These are phyloP conservation scores for Tetrahymena malaccensis DNA, from an alignment of 73 alveolate genomes.

Conservation along the genomic window DNA sequence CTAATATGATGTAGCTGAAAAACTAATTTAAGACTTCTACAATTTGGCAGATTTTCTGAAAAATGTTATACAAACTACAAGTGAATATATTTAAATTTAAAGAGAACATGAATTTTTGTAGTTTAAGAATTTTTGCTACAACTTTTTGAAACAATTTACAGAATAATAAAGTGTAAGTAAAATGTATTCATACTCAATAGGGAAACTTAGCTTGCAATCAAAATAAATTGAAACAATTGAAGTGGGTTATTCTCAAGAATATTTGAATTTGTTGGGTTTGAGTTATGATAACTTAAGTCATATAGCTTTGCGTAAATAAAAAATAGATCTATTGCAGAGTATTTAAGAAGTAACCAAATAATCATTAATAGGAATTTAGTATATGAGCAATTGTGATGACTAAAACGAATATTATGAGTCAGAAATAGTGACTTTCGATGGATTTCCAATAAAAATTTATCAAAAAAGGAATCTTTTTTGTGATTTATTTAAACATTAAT, in stretches of 20 bases:
- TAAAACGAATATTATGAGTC: background rate
- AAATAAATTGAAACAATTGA: background rate
- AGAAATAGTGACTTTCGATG: background rate
- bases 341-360: background rate
- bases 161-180: background rate
- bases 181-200: background rate
- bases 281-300: background rate
- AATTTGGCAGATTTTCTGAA: background rate
- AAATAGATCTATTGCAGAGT: background rate
- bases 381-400: background rate
- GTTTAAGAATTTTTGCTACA: background rate
- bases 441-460: background rate
- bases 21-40: background rate
- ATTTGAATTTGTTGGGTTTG: background rate
- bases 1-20: background rate
- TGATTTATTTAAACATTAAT: background rate
- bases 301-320: background rate
- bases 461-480: background rate
- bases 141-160: background rate
- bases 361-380: background rate
- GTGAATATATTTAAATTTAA: background rate
- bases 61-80: background rate
- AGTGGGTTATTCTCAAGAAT: background rate
- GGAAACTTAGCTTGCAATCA: background rate
- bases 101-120: background rate